Evolutionary conservation across 1,139 yeast genomes (phyloP).

Genomic region (Yamadazyma membranifaciens): DNA sequence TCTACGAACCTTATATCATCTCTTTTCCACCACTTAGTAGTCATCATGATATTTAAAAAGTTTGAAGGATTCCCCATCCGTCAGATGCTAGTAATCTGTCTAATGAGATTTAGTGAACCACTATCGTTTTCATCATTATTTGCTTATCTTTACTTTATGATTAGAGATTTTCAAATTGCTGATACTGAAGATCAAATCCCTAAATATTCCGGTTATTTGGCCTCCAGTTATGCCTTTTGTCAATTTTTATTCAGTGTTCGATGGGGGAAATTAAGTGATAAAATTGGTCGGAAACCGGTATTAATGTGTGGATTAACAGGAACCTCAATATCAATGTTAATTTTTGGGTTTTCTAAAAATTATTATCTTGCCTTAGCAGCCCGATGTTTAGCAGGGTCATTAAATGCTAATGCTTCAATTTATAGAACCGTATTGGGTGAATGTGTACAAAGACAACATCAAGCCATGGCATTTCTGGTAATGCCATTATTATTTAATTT

Average conservation of each 20-base stretch:
- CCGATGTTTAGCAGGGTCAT: constrained; percentile 50
- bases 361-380: constrained; percentile 52
- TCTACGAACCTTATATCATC: too few relatives aligned
- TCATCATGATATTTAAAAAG: constrained; percentile 12
- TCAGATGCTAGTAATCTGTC: constrained; percentile 45
- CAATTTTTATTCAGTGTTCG: constrained; percentile 55
- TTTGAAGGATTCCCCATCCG: constrained; percentile 45
- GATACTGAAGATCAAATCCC: constrained; percentile 52
- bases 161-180: constrained; percentile 52
- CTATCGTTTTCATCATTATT: constrained; percentile 60
- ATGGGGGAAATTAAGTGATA: constrained; percentile 58
- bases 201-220: constrained; percentile 55
- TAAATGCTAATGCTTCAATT: constrained; percentile 62
- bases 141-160: constrained; percentile 65
- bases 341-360: constrained; percentile 51
- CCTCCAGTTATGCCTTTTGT: constrained; percentile 52
- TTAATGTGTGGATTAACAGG: constrained; percentile 52
- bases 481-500: constrained; percentile 58
- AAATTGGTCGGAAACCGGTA: constrained; percentile 56
- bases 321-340: constrained; percentile 43
- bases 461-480: constrained; percentile 57
- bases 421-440: constrained; percentile 61
- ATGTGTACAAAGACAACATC: constrained; percentile 55
- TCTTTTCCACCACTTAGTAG: too few relatives aligned
- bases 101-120: constrained; percentile 58